phyloP scores from a whole-genome alignment of 1,284 basidiomycete genomes.

The Sporisorium exsertum region DNA sequence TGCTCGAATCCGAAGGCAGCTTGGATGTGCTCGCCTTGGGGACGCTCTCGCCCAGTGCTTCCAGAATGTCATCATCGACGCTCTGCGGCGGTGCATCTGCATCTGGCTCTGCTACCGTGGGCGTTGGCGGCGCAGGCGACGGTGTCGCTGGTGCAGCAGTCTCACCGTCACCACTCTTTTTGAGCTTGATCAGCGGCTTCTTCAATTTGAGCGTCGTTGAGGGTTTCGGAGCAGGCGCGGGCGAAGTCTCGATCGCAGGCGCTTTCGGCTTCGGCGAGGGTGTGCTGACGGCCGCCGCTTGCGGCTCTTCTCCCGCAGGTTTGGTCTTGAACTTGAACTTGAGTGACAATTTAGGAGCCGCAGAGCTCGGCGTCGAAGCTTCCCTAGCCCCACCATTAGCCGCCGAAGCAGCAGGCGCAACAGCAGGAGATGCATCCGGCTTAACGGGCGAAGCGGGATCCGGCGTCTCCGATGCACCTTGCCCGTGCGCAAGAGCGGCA shows the following conservation, averaged over 20 bases:
- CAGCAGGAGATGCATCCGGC: constrained; percentile 12
- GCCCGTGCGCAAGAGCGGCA: constrained; percentile 34
- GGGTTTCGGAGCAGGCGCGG: constrained; percentile 13
- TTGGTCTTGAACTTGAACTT: constrained; percentile 51
- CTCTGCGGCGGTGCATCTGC: constrained; percentile 17
- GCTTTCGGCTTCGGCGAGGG: constrained; percentile 23
- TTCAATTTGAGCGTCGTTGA: constrained; percentile 33
- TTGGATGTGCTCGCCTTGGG: constrained; percentile 43
- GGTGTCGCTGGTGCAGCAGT: constrained; percentile 11
- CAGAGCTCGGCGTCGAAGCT: constrained; percentile 30
- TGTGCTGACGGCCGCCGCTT: constrained; percentile 17
- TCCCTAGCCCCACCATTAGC: constrained; percentile 16
- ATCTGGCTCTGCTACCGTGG: not conserved
- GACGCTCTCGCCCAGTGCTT: constrained; percentile 34
- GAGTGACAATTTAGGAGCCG: constrained; percentile 35
- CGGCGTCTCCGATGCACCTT: constrained; percentile 20
- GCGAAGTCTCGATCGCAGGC: constrained; percentile 10
- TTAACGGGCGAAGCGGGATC: constrained; percentile 30
- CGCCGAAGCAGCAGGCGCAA: not conserved
- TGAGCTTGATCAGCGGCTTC: constrained; percentile 57
- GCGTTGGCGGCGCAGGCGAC: constrained; percentile 19
- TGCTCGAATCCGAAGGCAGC: constrained; percentile 3
- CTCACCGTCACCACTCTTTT: constrained; percentile 26
- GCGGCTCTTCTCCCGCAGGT: constrained; percentile 18
- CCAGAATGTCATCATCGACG: constrained; percentile 50